A percentile compares a stretch with the other conserved stretches of the same genome.
These are phyloP conservation scores for Phytophthora cactorum DNA, from an alignment of 352 stramenopile species.

Conservation along the genomic window DNA sequence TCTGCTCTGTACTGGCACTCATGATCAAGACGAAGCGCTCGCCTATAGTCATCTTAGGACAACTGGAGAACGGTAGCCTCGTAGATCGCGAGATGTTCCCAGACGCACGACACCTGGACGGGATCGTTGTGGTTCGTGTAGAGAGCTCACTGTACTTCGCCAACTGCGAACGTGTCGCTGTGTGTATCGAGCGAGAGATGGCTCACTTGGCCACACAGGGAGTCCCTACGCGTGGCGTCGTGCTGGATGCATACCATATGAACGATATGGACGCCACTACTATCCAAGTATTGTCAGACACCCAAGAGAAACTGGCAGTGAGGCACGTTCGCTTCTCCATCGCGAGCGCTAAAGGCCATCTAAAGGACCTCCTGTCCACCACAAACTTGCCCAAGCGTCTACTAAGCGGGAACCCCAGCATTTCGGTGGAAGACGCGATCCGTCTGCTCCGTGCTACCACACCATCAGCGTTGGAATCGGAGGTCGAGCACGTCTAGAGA, in stretches of 20 bases:
- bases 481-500: conserved; percentile 23
- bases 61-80: conserved; percentile 47
- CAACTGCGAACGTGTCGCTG: conserved; percentile 57
- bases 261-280: conserved; percentile 71
- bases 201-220: conserved; percentile 21
- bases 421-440: conserved; percentile 24
- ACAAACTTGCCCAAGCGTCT: conserved; percentile 56
- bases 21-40: conserved; percentile 62
- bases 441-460: conserved; percentile 28
- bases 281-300: conserved; percentile 62
- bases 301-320: conserved; percentile 60
- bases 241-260: conserved; percentile 53
- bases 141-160: conserved; percentile 68
- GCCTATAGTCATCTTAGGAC: conserved; percentile 42
- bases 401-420: conserved; percentile 23
- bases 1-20: conserved; percentile 59
- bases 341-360: conserved; percentile 45
- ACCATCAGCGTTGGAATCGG: background rate
- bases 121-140: conserved; percentile 48
- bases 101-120: conserved; percentile 30
- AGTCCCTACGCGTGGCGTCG: conserved; percentile 41
- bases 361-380: conserved; percentile 45
- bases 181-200: conserved; percentile 51
- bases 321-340: conserved; percentile 47
- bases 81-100: conserved; percentile 43